Percentiles rank a stretch among this genome's conserved stretches.
phyloP scores from a whole-genome alignment of 305 asterid genomes.

The Stenogyne calaminthoides region DNA sequence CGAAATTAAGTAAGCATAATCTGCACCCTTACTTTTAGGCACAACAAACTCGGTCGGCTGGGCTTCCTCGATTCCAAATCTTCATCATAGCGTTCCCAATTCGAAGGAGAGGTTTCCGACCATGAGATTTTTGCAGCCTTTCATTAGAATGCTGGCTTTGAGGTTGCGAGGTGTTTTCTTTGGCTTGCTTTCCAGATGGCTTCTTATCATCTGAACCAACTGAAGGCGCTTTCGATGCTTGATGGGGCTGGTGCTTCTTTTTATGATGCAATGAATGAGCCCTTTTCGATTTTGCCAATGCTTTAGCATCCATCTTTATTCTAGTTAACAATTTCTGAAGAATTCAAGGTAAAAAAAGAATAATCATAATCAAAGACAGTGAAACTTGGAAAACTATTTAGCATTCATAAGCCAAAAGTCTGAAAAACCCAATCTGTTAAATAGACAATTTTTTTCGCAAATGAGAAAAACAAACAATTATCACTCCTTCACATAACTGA shows the following conservation, averaged over 20 bases:
- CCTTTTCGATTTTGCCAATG: slow-evolving; percentile 89
- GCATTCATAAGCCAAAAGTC: neutral
- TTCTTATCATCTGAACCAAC: slow-evolving; percentile 46
- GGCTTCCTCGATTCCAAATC: slow-evolving; percentile 46
- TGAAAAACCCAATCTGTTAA: neutral
- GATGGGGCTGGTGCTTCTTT: slow-evolving; percentile 65
- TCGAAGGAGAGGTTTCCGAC: slow-evolving; percentile 58
- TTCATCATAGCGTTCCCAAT: slow-evolving; percentile 79
- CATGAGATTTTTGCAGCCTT: slow-evolving; percentile 45
- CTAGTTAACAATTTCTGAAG: slow-evolving; percentile 22
- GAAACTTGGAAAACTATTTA: neutral
- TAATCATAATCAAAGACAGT: neutral
- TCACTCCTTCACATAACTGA: slow-evolving; percentile 11
- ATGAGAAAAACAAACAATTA: neutral
- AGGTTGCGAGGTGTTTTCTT: slow-evolving; percentile 44
- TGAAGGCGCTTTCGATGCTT: slow-evolving; percentile 47
- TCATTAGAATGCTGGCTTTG: slow-evolving; percentile 46
- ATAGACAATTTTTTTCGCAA: neutral
- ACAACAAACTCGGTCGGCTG: slow-evolving; percentile 52
- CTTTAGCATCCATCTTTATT: slow-evolving; percentile 66
- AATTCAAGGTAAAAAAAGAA: neutral
- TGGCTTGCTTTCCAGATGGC: slow-evolving; percentile 46
- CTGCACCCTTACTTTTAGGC: slow-evolving; percentile 86
- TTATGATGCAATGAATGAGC: slow-evolving; percentile 75
- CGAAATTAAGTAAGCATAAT: slow-evolving; percentile 63